phyloP scores from a whole-genome alignment of 495 filamentous ascomycete genomes.

The Neurospora sp. region DNA sequence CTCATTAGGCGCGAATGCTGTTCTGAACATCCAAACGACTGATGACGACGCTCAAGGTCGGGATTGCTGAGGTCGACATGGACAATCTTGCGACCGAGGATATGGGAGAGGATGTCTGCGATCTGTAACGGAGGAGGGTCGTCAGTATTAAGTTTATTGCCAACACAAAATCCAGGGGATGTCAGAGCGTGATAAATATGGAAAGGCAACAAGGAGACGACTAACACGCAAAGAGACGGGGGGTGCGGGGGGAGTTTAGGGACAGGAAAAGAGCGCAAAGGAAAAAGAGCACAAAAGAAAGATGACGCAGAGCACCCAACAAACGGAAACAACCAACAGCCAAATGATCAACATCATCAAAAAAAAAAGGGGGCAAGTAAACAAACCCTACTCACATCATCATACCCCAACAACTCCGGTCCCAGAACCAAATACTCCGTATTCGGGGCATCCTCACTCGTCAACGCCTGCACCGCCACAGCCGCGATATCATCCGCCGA shows the following conservation, averaged over 20 bases:
- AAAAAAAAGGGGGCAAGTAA: not conserved
- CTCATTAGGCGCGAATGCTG: constrained; percentile 25
- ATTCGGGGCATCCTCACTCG: constrained; percentile 28
- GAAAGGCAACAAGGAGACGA: too few species aligned
- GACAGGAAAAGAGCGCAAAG: too few species aligned
- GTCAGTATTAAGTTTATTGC: too few species aligned
- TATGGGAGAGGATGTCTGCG: constrained; percentile 28
- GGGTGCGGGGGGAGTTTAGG: too few species aligned
- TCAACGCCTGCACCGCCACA: constrained; percentile 34
- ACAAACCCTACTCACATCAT: constrained; percentile 26
- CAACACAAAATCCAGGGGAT: too few species aligned
- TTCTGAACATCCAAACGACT: constrained; percentile 20
- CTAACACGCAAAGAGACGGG: too few species aligned
- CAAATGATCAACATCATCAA: too few species aligned
- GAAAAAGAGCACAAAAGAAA: too few species aligned
- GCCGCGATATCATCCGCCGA: constrained; percentile 37
- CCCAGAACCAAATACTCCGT: constrained; percentile 36
- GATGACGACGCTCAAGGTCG: constrained; percentile 17
- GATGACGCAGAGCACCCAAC: too few species aligned
- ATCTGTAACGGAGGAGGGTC: constrained; percentile 18
- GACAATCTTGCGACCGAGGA: constrained; percentile 29
- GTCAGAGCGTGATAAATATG: too few species aligned
- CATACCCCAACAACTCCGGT: constrained; percentile 34
- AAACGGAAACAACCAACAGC: too few species aligned
- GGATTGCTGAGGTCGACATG: constrained; percentile 31